Evolutionary conservation across 1,284 basidiomycete species (phyloP), one percentile per base, ranked within the genome.

Genomic region (Athelia psychrophila): DNA sequence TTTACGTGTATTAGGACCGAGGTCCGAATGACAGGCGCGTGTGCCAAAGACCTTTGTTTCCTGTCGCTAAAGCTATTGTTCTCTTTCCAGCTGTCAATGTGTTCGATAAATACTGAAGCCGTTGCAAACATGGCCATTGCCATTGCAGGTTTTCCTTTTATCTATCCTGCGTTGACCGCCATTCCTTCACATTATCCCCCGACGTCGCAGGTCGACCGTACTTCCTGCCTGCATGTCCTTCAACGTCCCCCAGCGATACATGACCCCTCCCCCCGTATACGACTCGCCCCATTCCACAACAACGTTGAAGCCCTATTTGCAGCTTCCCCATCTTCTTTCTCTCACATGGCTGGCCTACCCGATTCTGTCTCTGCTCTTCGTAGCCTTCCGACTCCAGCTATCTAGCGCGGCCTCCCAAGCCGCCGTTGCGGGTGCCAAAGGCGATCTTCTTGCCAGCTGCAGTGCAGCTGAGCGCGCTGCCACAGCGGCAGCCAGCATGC

Each of bases 271-370:
- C 6, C 44, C 44, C 24, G 44, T 46, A 19, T 46, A 46, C 24
- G 44, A 46, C 44, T n/a, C 19, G 15, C 25, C 19, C 16, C 24
- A n/a, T 6, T 46, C 44, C 12, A 46, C 44, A 10, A 46, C 44
- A 10, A 46, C 44, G 23, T 81, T 93, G 54, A 84, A 77, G 54
- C 91, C 93, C 8, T 95, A 93, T 67, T 85, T 97, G 35, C 80
- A 87, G 52, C 85, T 95, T 13, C 77, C 82, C 22, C 86, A 95
- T 57, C 79, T 93, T 38, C 80, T 95, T 44, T 88, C 90, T 22
- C 81, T 96, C 20, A 81, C 91, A 58, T 90, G 92, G 83, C 86
- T 91, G 25, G 88, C 88, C 20, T 90, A 88, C 63, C 88, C 89
- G 27, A 83, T 96, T 24, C 74, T 96, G 33, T 93, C 93, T 10